Conservation (phyloP, 495 filamentous ascomycete genomes). For the Thermochaetoides thermophila region DNA sequence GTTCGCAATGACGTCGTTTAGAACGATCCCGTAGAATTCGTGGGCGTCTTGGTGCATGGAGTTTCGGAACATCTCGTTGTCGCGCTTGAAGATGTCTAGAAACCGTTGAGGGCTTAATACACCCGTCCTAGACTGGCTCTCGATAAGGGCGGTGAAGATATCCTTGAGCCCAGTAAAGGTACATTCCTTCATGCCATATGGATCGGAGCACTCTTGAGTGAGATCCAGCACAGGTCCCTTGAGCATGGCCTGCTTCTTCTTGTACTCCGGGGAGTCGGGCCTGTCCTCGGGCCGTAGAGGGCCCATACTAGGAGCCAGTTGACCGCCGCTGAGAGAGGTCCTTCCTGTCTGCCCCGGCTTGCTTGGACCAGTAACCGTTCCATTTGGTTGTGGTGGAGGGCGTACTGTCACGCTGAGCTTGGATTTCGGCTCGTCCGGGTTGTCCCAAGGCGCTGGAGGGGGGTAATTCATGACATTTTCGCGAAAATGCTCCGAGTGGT, state of each 20-base stretch:
- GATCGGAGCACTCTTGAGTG: constrained; percentile 56
- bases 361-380: constrained; percentile 26
- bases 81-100: constrained; percentile 77
- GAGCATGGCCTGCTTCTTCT: constrained; percentile 86
- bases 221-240: constrained; percentile 73
- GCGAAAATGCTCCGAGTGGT: constrained; percentile 88
- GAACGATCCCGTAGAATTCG: constrained; percentile 83
- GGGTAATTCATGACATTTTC: constrained; percentile 92
- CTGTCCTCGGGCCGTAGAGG: constrained; percentile 45
- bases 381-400: constrained; percentile 27
- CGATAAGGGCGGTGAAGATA: constrained; percentile 85
- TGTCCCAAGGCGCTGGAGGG: constrained; percentile 31
- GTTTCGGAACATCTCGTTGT: constrained; percentile 94
- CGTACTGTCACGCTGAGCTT: constrained; percentile 37
- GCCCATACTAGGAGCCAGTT: constrained; percentile 19
- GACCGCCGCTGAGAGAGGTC: constrained; percentile 28
- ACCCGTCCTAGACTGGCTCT: constrained; percentile 66
- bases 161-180: constrained; percentile 90
- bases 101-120: constrained; percentile 90
- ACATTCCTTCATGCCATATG: constrained; percentile 88
- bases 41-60: constrained; percentile 98
- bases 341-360: constrained; percentile 16
- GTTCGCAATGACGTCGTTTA: constrained; percentile 93
- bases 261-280: constrained; percentile 82
- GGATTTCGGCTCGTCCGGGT: constrained; percentile 27